Evolutionary conservation across 345 rosid species (phyloP).

Genomic region (Salix brachista): DNA sequence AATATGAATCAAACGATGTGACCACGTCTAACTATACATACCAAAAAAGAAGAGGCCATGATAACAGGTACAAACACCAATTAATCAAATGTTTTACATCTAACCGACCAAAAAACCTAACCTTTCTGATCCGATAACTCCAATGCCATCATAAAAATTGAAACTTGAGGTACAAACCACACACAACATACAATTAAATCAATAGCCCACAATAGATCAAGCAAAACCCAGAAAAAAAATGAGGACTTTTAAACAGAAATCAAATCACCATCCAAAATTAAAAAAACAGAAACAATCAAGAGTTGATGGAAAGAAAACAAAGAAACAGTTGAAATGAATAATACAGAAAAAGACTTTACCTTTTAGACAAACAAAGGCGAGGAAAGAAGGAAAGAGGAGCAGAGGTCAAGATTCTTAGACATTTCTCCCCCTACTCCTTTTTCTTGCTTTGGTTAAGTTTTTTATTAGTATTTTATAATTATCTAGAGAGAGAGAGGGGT

Average conservation of each 20-base stretch:
- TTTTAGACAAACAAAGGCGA: constrained; percentile 20
- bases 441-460: neutral
- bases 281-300: neutral
- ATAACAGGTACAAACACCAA: neutral
- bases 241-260: neutral
- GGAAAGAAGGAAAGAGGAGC: constrained; percentile 8
- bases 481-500: neutral
- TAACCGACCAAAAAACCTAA: constrained; percentile 2
- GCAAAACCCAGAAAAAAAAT: constrained; percentile 9
- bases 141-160: constrained; percentile 16
- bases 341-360: constrained; percentile 12
- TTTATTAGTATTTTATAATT: neutral
- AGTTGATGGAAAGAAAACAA: neutral
- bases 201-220: constrained; percentile 13
- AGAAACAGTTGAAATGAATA: neutral
- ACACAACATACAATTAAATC: neutral
- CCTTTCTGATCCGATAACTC: constrained; percentile 2
- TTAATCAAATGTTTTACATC: neutral
- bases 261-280: neutral
- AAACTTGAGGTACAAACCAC: constrained; percentile 3
- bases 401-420: constrained; percentile 11
- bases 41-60: neutral
- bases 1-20: neutral
- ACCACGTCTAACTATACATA: neutral
- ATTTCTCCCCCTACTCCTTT: constrained; percentile 5